Evolutionary conservation across 2,329 filamentous ascomycete species (phyloP).

Genomic region (Eurotiales sp.): DNA sequence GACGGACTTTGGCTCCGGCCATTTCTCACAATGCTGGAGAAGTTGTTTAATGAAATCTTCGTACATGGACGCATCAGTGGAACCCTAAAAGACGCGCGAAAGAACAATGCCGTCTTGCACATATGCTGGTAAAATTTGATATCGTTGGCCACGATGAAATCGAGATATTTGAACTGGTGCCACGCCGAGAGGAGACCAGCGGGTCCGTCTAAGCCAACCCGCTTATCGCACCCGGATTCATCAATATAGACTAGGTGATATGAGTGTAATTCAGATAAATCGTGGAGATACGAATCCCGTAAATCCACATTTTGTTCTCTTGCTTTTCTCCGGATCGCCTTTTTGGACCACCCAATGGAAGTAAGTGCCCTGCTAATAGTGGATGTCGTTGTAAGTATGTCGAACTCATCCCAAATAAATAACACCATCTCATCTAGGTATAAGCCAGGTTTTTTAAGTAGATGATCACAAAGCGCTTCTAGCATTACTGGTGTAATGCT

Average conservation of each 20-base stretch:
- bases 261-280: conserved; percentile 28
- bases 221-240: conserved; percentile 37
- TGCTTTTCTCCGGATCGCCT: conserved; percentile 18
- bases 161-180: conserved; percentile 22
- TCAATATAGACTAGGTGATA: conserved; percentile 24
- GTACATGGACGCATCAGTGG: conserved; percentile 28
- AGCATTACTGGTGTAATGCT: conserved; percentile 26
- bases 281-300: conserved; percentile 32
- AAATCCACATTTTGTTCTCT: conserved; percentile 32
- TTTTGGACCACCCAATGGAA: conserved; percentile 21
- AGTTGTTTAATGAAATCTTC: conserved; percentile 29
- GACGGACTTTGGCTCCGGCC: conserved; percentile 23
- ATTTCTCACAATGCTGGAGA: conserved; percentile 22
- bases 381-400: conserved; percentile 20
- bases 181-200: conserved; percentile 32
- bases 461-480: conserved; percentile 21
- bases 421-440: conserved; percentile 14
- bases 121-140: conserved; percentile 33
- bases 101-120: conserved; percentile 27
- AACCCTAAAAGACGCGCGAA: conserved; percentile 26
- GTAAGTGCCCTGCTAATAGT: conserved; percentile 14
- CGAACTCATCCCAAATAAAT: neutral
- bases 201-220: conserved; percentile 30
- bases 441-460: conserved; percentile 26
- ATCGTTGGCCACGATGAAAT: conserved; percentile 22